These are phyloP conservation scores for Populus simonii DNA, from an alignment of 345 rosid genomes.

Conservation along the genomic window DNA sequence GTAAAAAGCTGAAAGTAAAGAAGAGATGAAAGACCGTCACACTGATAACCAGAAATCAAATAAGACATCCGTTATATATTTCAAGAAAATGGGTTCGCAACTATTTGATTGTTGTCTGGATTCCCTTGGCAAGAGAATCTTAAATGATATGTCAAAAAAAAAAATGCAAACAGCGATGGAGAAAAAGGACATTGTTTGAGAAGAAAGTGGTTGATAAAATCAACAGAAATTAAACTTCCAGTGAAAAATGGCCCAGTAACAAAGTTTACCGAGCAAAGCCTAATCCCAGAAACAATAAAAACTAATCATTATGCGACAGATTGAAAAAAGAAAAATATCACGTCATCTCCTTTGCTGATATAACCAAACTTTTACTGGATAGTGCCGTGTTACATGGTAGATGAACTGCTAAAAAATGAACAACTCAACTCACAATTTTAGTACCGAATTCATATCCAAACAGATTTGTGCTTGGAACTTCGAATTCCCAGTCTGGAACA, in stretches of 20 bases:
- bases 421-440: conserved; percentile 40
- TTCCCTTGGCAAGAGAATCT: background rate
- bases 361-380: background rate
- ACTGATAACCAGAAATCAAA: background rate
- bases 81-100: background rate
- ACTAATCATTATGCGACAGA: background rate
- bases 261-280: background rate
- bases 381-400: background rate
- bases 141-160: background rate
- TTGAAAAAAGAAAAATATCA: background rate
- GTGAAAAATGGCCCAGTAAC: background rate
- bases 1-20: background rate
- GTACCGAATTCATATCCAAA: conserved; percentile 23
- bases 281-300: background rate
- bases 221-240: background rate
- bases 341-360: background rate
- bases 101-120: background rate
- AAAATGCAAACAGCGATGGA: background rate
- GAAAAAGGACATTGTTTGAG: background rate
- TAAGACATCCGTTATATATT: background rate
- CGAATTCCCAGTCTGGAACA: conserved; percentile 60
- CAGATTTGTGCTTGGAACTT: conserved; percentile 23
- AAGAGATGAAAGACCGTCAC: background rate
- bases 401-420: background rate
- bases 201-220: background rate